Base-by-base conservation (phyloP, 306 rosid genomes). In the Sesbania bispinosa region DNA sequence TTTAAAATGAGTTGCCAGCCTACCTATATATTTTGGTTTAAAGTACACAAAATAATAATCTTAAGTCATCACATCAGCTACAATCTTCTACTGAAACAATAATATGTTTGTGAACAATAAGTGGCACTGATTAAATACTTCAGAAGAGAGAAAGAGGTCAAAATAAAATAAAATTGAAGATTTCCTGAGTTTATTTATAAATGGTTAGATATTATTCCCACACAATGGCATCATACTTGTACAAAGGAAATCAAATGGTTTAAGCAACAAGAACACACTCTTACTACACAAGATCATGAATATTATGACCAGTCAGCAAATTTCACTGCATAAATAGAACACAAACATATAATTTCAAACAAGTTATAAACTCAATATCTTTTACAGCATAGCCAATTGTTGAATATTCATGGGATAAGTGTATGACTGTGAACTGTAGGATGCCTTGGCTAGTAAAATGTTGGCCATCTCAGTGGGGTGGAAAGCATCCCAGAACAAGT, bases 401-500 rank as follows among this genome's bases (percentile, higher is more conserved):
- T 87, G 95, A 52, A 94, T 87, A 47, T 86, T 94, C 5, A 94
- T 86, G 39, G 98, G 98, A 74, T 77, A 81, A 15, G 95, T 73
- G 74, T 86, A 94, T 10, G 96, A 72, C 43, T 65, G 71, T 59
- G 90, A 79, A 46, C 16, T 73, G 66, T 77, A 89, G 1, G 92
- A 36, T 13, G 83, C 76, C 76, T 79, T 83, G 16, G 92, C 97
- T 5, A 89, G 45, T 9, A 81, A 46, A 20, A 83, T 74, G 69
- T 94, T 94, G 14, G 97, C 97, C 30, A 38, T 6, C 46, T 91
- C 97, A 4, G 97, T 91, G 1, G 97, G 96, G 79, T 94, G 96
- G 59, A 94, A 94, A 9, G 99, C 91, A 74, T 89, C 99, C 99
- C 95, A 94, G 45, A 89, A 94, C 73, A 90, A 75, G 85, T 94